A percentile compares a stretch with the other conserved stretches of the same genome.
These are phyloP conservation scores for Elsinoe batatas DNA, from an alignment of 2,329 filamentous ascomycete genomes.

Conservation along the genomic window DNA sequence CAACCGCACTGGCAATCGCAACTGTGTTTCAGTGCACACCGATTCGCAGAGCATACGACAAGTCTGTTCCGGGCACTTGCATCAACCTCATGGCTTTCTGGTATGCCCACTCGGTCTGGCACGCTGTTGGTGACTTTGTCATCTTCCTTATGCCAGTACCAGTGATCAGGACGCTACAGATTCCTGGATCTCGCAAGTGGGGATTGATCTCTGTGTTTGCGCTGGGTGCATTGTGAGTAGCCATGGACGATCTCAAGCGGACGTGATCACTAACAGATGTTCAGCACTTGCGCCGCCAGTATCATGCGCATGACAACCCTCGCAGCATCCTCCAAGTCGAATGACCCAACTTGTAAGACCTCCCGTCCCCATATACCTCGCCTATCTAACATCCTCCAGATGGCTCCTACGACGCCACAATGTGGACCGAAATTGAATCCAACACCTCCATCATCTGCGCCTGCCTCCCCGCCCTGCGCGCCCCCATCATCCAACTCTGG, in stretches of 20 bases:
- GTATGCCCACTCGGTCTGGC: not conserved
- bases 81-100: conserved; percentile 10
- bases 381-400: not conserved
- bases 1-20: not conserved
- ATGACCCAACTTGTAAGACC: conserved; percentile 13
- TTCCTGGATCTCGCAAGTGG: conserved; percentile 13
- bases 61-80: conserved; percentile 3
- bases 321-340: conserved; percentile 10
- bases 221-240: conserved; percentile 17
- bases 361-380: not conserved
- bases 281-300: conserved; percentile 15
- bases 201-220: conserved; percentile 16
- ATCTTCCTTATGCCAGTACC: conserved; percentile 15
- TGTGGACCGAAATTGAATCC: conserved; percentile 17
- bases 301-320: conserved; percentile 17
- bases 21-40: conserved; percentile 3
- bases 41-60: conserved; percentile 2
- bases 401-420: conserved; percentile 13
- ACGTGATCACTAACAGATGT: not conserved
- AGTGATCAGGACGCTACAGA: conserved; percentile 12
- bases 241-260: too few species aligned
- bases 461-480: conserved; percentile 17
- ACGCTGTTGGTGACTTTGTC: conserved; percentile 12
- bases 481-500: conserved; percentile 13
- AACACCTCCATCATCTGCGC: conserved; percentile 18